Conservation (phyloP, 305 asterid species). For the Fraxinus paxiana region DNA sequence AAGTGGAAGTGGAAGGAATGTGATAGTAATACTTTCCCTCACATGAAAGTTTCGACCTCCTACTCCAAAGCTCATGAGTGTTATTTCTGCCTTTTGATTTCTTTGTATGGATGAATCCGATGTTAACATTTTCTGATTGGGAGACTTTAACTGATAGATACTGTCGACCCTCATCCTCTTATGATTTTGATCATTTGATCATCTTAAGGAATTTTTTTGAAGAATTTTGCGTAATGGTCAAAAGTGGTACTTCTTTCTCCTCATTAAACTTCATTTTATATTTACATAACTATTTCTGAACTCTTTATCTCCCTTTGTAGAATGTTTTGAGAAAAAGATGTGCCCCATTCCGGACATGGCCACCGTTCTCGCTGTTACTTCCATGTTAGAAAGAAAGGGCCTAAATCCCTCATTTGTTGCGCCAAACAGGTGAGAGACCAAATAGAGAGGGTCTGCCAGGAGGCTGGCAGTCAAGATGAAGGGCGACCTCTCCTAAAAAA, state of each 20-base stretch:
- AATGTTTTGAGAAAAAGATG: not conserved
- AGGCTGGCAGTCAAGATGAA: not conserved
- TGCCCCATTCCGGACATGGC: not conserved
- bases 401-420: not conserved
- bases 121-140: not conserved
- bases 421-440: not conserved
- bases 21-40: too few species aligned
- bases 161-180: too few species aligned
- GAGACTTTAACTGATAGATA: too few species aligned
- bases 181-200: not conserved
- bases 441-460: not conserved
- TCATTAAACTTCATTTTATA: too few species aligned
- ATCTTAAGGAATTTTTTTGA: not conserved
- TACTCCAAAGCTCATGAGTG: too few species aligned
- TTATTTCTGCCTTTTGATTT: too few species aligned
- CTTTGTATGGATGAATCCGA: not conserved
- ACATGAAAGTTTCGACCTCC: too few species aligned
- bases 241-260: not conserved
- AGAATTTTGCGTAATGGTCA: not conserved
- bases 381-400: not conserved
- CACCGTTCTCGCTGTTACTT: not conserved
- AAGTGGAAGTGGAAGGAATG: too few species aligned
- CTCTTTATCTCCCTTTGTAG: not conserved
- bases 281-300: too few species aligned
- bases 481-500: not conserved